These are phyloP conservation scores for Yamadazyma triangularis DNA, from an alignment of 1,139 yeast species.

Conservation along the genomic window DNA sequence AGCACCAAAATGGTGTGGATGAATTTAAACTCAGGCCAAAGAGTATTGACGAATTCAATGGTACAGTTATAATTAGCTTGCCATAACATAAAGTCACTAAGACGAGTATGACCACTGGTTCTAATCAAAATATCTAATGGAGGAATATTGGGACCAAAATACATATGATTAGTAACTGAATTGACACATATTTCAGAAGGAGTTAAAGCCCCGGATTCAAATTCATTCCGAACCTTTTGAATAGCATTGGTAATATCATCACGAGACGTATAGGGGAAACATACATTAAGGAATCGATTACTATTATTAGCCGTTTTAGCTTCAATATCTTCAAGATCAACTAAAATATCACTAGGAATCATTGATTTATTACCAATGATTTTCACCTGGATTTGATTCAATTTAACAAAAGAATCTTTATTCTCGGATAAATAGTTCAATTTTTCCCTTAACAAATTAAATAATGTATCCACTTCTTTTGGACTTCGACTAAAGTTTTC, in stretches of 20 bases:
- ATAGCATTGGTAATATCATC: slow-evolving; percentile 51
- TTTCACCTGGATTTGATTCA: slow-evolving; percentile 32
- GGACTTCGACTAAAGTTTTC: slow-evolving; percentile 53
- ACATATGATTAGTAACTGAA: slow-evolving; percentile 36
- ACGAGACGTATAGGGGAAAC: slow-evolving; percentile 55
- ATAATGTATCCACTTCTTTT: slow-evolving; percentile 49
- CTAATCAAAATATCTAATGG: slow-evolving; percentile 50
- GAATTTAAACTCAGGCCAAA: slow-evolving; percentile 54
- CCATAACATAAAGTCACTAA: slow-evolving; percentile 59
- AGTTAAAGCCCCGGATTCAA: slow-evolving; percentile 19
- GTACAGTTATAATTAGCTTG: slow-evolving; percentile 47
- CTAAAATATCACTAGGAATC: slow-evolving; percentile 43
- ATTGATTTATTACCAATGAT: slow-evolving; percentile 46
- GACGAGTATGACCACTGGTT: slow-evolving; percentile 54
- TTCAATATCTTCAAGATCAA: slow-evolving; percentile 43
- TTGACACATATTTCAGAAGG: slow-evolving; percentile 26
- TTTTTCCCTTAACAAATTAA: slow-evolving; percentile 39
- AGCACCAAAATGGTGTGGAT: slow-evolving; percentile 32
- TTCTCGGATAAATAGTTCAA: slow-evolving; percentile 24
- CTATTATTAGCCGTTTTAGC: slow-evolving; percentile 22
- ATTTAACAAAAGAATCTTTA: slow-evolving; percentile 26
- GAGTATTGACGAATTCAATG: slow-evolving; percentile 43
- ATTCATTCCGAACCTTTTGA: slow-evolving; percentile 17
- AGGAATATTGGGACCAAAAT: slow-evolving; percentile 40
- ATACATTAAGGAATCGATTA: slow-evolving; percentile 40